Base-by-base conservation (phyloP, 2,329 filamentous ascomycete genomes). In the Orbilia javanica region DNA sequence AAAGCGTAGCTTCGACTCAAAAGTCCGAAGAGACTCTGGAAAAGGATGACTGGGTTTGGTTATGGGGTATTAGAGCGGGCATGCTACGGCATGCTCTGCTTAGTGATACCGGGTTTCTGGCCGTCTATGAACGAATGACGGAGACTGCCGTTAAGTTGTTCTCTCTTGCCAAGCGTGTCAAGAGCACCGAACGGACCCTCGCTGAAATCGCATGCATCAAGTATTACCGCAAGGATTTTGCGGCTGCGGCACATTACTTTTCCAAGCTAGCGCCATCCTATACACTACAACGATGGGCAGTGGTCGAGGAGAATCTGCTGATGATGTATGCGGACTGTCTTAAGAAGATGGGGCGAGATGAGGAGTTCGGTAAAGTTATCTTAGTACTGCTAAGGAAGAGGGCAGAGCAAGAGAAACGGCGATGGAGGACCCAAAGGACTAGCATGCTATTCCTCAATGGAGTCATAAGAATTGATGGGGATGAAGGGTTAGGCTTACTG, bases 161-260 rank as follows among this genome's bases (percentile, higher is more conserved):
- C 83, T 90, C 90, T 13, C 89, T 93, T 3, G 93, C 94, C 3
- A 92, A 90, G 69, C 92, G 95, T 79, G 87, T 87, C 0, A 91
- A 96, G 81, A 92, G 93, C 6, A 90, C 92, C 0, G 90, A 96
- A 81, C 88, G 90, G 20, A 90, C 91, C 77, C 89, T 94, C 83
- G 92, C 93, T 8, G 96, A 99, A 83, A 87, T 98, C 53, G 96
- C 94, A 0, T 88, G 96, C 4, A 86, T 97, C 63, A 94, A 95
- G 82, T 96, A 91, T 79, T 82, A 79, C 70, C 86, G 92, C 2
- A 88, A 89, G 22, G 92, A 98, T 80, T 94, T 90, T 82, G 86
- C 86, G 1, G 88, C 89, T 0, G 94, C 96, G 0, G 90, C 92
- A 0, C 88, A 88, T 0, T 94, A 92, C 82, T 96, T 99, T 81